Evolutionary conservation across 768 basidiomycete species (phyloP), one percentile per base, ranked within the genome.

Genomic region (Albatrellus ellisii): DNA sequence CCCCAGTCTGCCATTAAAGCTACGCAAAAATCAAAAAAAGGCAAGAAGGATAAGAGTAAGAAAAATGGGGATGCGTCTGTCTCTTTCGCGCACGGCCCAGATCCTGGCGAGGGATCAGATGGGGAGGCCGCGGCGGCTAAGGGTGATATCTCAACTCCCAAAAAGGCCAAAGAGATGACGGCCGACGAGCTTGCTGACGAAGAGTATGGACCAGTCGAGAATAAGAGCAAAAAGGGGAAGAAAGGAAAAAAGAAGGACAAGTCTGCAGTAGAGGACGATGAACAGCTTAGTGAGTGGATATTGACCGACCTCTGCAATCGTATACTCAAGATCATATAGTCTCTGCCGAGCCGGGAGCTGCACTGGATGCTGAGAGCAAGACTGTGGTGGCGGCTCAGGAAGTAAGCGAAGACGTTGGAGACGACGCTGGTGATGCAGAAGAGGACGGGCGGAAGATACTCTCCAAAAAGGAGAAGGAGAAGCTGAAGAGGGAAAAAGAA

Each of bases 381-480:
- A n/a, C 47, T 27, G 38, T 49, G 46, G 39, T 45, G 11, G 51
- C 52, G 26, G 44, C 54, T 27, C 51, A 46, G 41, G 51, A 39
- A 21, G 28, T 60, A 20, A 64, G 54, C 26, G 58, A 65, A 54
- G 15, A 39, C n/a, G 60, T 59, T 10, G 70, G 66, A 17, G 72
- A 64, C 18, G 75, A 69, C 6, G 77, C 56, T 1, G 70, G 49
- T 4, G 67, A 71, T 24, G 77, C 70, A 39, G 62, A 61, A 37
- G 40, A 41, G n/a, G 40, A 31, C 26, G 85, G 74, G 11, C 65
- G 66, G 3, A 78, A 81, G 61, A 57, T 94, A 25, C 61, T 95
- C 26, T 79, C 82, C 14, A 97, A 97, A 66, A 95, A 94, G 59
- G 88, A 98, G 69, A 97, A 97, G 64, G 92, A 97, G 59, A 80